Base-by-base conservation (phyloP, 2,329 filamentous ascomycete species). In the Endothia cerciana region DNA sequence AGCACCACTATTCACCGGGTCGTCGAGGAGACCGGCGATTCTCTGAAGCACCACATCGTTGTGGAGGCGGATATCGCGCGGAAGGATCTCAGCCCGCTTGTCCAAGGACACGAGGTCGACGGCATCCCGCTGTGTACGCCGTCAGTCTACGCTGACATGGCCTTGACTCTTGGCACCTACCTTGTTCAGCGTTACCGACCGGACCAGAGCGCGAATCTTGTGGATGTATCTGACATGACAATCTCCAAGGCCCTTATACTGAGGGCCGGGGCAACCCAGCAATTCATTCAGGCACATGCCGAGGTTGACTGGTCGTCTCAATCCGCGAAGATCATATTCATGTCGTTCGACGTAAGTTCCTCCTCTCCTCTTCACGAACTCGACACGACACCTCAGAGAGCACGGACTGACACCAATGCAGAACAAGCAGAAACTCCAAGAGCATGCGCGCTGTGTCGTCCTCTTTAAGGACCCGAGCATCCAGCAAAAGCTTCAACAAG, bases 211-310 rank as follows among this genome's bases (percentile, higher is more conserved):
- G 85, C 92, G 19, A 82, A 82, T 69, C 80, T 87, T 55, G 87
- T 93, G 80, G 86, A 89, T 73, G 89, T 91, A 1, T 83, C 83
- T 58, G 91, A 92, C 81, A 87, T 89, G 49, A 79, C 93, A 65
- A 89, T 93, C 68, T 81, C 83, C 49, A 75, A 83, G 61, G 73
- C 78, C 45, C 77, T 75, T 56, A 75, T 77, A 17, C 74, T 76
- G 61, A 79, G 77, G 40, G 88, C 91, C 72, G 82, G 89, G 60
- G 77, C 91, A 25, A 83, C 85, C 70, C 80, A 90, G 69, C 83
- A 85, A 57, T 85, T 84, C 61, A 25, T 55, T 2, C 86, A 81
- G 22, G 84, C 84, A 56, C 83, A 91, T 70, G 80, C 85, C 22
- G 81, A 88, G 68, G 88, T 87, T 40, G 81, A 83, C 71, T 78